These are phyloP conservation scores for Hericium erinaceus DNA, from an alignment of 768 basidiomycete species.

Conservation along the genomic window DNA sequence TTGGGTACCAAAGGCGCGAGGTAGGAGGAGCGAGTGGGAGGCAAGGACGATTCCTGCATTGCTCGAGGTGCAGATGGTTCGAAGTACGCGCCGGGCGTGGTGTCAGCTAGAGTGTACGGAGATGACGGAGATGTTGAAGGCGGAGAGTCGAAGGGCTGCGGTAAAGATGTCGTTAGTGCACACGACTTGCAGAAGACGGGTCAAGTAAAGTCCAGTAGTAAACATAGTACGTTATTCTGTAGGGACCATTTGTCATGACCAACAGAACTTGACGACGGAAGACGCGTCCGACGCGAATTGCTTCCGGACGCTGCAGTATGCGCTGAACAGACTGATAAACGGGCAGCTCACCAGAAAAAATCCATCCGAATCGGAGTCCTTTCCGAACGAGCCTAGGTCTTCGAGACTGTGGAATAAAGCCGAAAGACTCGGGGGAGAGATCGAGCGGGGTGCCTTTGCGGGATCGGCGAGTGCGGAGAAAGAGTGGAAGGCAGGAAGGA, in stretches of 20 bases:
- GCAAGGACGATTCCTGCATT: neutral
- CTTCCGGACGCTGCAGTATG: too few species aligned
- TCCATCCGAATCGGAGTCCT: too few species aligned
- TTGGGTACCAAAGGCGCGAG: slow-evolving; percentile 28
- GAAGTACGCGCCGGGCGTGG: neutral
- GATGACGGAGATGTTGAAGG: neutral
- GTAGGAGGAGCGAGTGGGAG: slow-evolving; percentile 2
- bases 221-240: too few species aligned
- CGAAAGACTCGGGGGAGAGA: neutral
- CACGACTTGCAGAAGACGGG: too few species aligned
- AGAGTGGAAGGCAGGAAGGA: neutral
- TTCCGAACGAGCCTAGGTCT: too few species aligned
- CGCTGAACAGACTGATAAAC: too few species aligned
- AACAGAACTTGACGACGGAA: too few species aligned
- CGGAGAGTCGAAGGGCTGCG: neutral
- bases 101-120: too few species aligned
- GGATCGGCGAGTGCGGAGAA: neutral
- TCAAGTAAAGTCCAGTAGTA: too few species aligned
- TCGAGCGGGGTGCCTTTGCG: neutral
- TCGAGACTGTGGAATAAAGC: neutral
- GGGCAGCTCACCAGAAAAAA: too few species aligned
- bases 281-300: too few species aligned
- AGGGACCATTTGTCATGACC: too few species aligned
- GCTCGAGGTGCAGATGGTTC: neutral
- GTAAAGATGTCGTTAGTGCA: neutral